Evolutionary conservation across 805 yeast genomes (phyloP).

Genomic region (Wickerhamiella alocasiicola): DNA sequence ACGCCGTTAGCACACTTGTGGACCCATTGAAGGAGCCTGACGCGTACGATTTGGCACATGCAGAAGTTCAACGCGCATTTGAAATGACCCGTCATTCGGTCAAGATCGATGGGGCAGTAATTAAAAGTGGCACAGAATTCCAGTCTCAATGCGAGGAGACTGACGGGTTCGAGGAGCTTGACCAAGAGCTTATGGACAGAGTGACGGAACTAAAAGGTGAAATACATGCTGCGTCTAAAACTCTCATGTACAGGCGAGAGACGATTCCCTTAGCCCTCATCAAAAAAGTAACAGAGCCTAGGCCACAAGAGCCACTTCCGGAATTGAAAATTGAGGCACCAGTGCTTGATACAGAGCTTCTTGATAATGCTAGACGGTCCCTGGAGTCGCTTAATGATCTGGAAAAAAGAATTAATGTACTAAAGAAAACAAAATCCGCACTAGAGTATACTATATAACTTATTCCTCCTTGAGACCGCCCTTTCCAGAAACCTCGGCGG

Average conservation of each 20-base stretch:
- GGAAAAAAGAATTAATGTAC: background rate
- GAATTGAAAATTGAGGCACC: background rate
- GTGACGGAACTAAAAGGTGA: background rate
- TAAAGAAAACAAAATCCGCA: background rate
- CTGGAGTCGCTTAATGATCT: background rate
- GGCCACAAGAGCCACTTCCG: background rate
- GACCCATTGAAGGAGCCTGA: slow-evolving; percentile 22
- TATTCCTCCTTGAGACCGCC: slow-evolving; percentile 72
- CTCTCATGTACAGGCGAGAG: slow-evolving; percentile 2
- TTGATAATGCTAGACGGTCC: background rate
- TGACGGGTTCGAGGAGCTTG: slow-evolving; percentile 19
- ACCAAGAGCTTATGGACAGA: slow-evolving; percentile 12
- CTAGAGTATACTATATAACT: background rate
- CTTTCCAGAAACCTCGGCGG: slow-evolving; percentile 71
- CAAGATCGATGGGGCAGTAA: slow-evolving; percentile 43
- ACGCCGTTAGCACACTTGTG: slow-evolving; percentile 29
- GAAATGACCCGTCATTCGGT: slow-evolving; percentile 46
- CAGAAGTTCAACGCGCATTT: slow-evolving; percentile 37
- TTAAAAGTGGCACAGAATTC: slow-evolving; percentile 14
- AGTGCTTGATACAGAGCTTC: background rate
- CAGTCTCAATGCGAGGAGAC: slow-evolving; percentile 18
- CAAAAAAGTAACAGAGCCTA: background rate
- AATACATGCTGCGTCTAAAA: background rate
- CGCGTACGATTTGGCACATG: slow-evolving; percentile 27
- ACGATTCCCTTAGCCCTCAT: background rate